A percentile compares a stretch with the other conserved stretches of the same genome.
Conservation (phyloP, 1,284 basidiomycete genomes). For the Ceratobasidium sp. region DNA sequence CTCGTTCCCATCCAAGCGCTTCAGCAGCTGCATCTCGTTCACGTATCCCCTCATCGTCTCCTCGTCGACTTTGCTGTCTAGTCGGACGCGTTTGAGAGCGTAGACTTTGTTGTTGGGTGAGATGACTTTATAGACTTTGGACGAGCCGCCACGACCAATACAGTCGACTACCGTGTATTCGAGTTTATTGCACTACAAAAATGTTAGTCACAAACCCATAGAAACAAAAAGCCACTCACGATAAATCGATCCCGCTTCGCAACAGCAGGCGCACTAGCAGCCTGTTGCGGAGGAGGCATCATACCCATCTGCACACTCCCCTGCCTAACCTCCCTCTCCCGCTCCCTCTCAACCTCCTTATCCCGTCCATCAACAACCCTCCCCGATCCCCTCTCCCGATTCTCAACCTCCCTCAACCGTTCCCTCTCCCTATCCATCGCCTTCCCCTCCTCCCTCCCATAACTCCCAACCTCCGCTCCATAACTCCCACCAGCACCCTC, state of each 20-base stretch:
- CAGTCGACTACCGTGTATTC: slow-evolving; percentile 85
- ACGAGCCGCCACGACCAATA: slow-evolving; percentile 92
- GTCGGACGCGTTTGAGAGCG: slow-evolving; percentile 88
- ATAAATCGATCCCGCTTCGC: slow-evolving; percentile 52
- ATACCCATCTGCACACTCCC: slow-evolving; percentile 48
- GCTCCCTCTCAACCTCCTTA: slow-evolving; percentile 56
- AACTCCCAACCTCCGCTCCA: slow-evolving; percentile 53
- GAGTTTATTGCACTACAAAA: slow-evolving; percentile 72
- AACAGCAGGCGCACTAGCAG: slow-evolving; percentile 49
- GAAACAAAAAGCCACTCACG: slow-evolving; percentile 43
- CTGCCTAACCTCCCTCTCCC: slow-evolving; percentile 50
- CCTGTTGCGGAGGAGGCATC: slow-evolving; percentile 42
- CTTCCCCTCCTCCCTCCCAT: slow-evolving; percentile 55
- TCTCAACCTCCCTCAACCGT: slow-evolving; percentile 53
- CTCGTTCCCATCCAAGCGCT: slow-evolving; percentile 87
- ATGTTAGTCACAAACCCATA: neutral
- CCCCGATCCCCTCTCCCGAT: slow-evolving; percentile 5
- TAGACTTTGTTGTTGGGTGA: slow-evolving; percentile 81
- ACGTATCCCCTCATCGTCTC: slow-evolving; percentile 91
- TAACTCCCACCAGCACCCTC: slow-evolving; percentile 43
- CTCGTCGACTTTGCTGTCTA: slow-evolving; percentile 82
- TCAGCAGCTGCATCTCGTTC: slow-evolving; percentile 92
- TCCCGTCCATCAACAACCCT: slow-evolving; percentile 47
- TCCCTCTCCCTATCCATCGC: slow-evolving; percentile 55
- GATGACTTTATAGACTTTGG: slow-evolving; percentile 92